Evolutionary conservation across 2,329 filamentous ascomycete genomes (phyloP), one percentile per base, ranked within the genome.

Genomic region (Penicillium fuscoglaucum): DNA sequence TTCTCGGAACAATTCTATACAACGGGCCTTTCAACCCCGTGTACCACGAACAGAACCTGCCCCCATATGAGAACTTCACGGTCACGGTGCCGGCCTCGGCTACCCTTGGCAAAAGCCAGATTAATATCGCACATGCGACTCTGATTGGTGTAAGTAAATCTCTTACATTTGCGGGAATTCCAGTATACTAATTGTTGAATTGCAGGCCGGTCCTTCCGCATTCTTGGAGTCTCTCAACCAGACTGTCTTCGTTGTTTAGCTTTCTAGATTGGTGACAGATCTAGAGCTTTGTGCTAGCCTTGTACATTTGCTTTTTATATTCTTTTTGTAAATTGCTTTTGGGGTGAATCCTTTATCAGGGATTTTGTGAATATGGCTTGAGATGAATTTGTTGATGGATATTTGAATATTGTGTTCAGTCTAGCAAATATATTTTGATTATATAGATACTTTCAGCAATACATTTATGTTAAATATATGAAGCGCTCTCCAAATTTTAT

Each of bases 11-110:
- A 1, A 47, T 71, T 8, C 49, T 74, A 2, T 73, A 73, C 58
- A 64, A 66, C 26, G 72, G 72, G 0, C 50, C 56, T 1, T 73
- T 68, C 58, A 58, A 66, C 6, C 72, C 72, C 3, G 59, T 55
- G 12, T 70, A 66, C 48, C 70, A 73, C 28, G 66, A 70, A 43
- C 17, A 17, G 1, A 45, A 31, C 48, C 29, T 40, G 13, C 59
- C 62, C 9, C 72, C 71, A 1, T 74, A 73, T 39, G 52, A 74
- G 58, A 73, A 73, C 64, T 70, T 72, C 52, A 68, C 64, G 1
- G 66, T 74, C 10, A 66, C 51, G 0, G 54, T 74, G 13, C 72
- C 72, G 0, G 47, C 61, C 2, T 31, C 29, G 0, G 43, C 66
- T 6, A 44, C 54, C 0, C 37, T 55, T 5, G 69, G 68, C 0